Percentiles rank a stretch among this genome's conserved stretches.
These are phyloP conservation scores for Cladosporium halotolerans DNA, from an alignment of 2,329 filamentous ascomycete species.

Conservation along the genomic window DNA sequence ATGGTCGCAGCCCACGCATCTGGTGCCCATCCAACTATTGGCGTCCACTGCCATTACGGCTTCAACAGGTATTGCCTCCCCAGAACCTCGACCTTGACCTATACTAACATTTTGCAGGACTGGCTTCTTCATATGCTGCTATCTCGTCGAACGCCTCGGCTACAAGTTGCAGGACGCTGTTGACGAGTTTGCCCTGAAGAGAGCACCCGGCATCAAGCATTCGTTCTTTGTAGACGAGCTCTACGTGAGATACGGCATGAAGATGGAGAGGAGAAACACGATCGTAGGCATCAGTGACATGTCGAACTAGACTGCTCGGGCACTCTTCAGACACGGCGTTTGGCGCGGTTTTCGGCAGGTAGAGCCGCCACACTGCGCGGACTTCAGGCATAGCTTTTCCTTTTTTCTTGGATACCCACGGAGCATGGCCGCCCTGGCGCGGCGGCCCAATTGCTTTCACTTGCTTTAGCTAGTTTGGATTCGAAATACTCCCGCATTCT, in stretches of 20 bases:
- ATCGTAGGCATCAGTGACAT: slow-evolving; percentile 4
- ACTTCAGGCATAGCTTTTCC: slow-evolving; percentile 3
- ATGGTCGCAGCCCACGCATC: slow-evolving; percentile 31
- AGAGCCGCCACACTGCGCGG: not conserved
- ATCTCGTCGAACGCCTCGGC: slow-evolving; percentile 74
- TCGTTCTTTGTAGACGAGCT: slow-evolving; percentile 81
- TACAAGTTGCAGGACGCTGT: slow-evolving; percentile 71
- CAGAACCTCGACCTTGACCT: not conserved
- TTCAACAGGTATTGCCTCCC: slow-evolving; percentile 56
- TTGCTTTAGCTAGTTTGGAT: not conserved
- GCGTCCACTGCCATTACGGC: slow-evolving; percentile 91
- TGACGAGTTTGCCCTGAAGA: slow-evolving; percentile 63
- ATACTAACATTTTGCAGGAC: slow-evolving; percentile 49
- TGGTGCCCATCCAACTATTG: slow-evolving; percentile 46
- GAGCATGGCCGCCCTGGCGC: not conserved
- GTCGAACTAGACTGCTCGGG: too few relatives aligned
- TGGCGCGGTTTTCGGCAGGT: too few relatives aligned
- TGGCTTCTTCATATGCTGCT: slow-evolving; percentile 83
- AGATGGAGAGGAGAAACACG: slow-evolving; percentile 14
- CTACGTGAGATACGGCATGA: slow-evolving; percentile 65
- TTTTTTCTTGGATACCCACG: slow-evolving; percentile 5
- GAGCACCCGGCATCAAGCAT: slow-evolving; percentile 81
- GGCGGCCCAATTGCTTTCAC: not conserved
- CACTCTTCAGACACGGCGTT: too few relatives aligned
- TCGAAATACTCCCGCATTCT: too few relatives aligned